Conservation (phyloP, 148 eudicot genomes). For the Fallopia convolvulus region DNA sequence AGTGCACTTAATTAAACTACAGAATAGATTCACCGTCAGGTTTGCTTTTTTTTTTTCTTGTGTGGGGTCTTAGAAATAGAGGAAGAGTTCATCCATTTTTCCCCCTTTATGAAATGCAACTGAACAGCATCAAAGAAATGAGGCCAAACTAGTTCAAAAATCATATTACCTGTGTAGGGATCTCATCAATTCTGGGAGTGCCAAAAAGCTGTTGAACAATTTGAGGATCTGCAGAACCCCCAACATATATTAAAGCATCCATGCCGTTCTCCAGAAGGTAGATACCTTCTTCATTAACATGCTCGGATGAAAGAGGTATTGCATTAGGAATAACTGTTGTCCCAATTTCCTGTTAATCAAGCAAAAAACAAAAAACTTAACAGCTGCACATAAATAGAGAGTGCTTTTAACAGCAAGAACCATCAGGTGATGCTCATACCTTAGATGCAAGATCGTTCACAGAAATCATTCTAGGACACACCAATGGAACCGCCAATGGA, state of each 20-base stretch:
- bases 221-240: conserved; percentile 57
- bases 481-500: conserved; percentile 83
- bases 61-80: neutral
- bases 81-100: neutral
- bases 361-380: neutral
- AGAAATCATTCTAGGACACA: conserved; percentile 86
- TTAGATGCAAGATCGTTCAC: conserved; percentile 75
- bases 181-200: conserved; percentile 54
- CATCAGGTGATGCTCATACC: conserved; percentile 28
- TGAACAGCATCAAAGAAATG: neutral
- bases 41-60: neutral
- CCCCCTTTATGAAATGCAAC: neutral
- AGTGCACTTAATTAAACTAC: neutral
- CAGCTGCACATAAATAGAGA: neutral
- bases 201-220: conserved; percentile 55
- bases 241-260: conserved; percentile 74
- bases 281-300: conserved; percentile 65
- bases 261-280: conserved; percentile 94
- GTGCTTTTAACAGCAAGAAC: neutral
- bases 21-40: neutral
- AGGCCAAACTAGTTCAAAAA: neutral
- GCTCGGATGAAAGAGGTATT: conserved; percentile 88
- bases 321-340: conserved; percentile 52
- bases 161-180: conserved; percentile 60
- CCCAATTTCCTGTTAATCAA: conserved; percentile 47